Base-by-base conservation (phyloP, 2,329 filamentous ascomycete genomes). In the Mycosphaerelloides madeirae region DNA sequence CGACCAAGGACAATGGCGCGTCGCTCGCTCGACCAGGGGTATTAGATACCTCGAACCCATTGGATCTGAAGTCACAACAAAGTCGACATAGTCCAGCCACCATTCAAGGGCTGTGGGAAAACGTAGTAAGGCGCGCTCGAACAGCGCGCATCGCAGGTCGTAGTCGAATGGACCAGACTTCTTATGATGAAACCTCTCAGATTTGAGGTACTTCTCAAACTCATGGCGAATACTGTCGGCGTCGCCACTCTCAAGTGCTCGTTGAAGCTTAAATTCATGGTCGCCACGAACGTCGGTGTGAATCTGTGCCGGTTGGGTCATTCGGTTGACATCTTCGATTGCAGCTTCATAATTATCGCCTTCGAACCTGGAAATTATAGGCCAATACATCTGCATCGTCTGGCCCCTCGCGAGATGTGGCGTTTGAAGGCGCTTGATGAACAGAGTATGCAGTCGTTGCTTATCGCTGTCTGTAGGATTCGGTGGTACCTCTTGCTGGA, bases 1-100 rank as follows among this genome's bases (percentile, higher is more conserved):
- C 6, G 89, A 94, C 85, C 89, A 95, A 2, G 93, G 90, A 57
- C 91, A 95, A 66, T 97, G 93, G 33, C 83, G 79, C 8, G 90
- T 93, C 11, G 88, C 89, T 53, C 89, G 80, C 57, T 88, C 83
- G 2, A 94, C 74, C 6, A 91, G 77, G 36, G 87, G 78, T 8
- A 95, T 75, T 29, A 85, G 65, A 8, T 54, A 55, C 11, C 44
- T 43, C 8, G 50, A 49, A 7, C 41, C 45, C 7, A 45, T 41
- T 6, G 50, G 33, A 71, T 76, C n/a, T 72, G 75, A 37, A 58
- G 58, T 55, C 38, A 78, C 70, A 12, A 93, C 69, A 53, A 88
- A 89, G 49, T 88, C 84, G 20, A 87, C 72, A 57, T 89, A 87
- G 54, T 95, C 88, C 59, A 85, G 81, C 91, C 91, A 97, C 33